A percentile compares a stretch with the other conserved stretches of the same genome.
Evolutionary conservation across 2,329 filamentous ascomycete species (phyloP).

Genomic region (Raffaelea deltoideospora): DNA sequence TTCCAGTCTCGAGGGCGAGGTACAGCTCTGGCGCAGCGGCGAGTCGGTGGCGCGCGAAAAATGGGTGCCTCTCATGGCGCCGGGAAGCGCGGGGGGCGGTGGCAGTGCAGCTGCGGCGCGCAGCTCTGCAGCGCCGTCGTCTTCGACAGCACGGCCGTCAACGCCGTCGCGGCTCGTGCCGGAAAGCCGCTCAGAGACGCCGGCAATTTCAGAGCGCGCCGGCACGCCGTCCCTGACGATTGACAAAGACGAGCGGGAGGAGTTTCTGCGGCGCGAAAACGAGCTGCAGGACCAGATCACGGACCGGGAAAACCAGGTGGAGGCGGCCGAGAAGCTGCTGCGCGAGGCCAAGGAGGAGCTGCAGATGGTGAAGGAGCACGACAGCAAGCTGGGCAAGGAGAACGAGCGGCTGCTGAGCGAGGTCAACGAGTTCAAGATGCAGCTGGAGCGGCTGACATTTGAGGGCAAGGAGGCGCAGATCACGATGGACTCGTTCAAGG

Average conservation of each 20-base stretch:
- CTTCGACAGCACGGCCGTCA: conserved; percentile 37
- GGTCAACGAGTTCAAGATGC: conserved; percentile 90
- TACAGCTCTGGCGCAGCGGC: conserved; percentile 75
- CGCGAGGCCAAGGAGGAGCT: conserved; percentile 79
- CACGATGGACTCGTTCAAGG: conserved; percentile 94
- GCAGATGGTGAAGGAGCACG: conserved; percentile 68
- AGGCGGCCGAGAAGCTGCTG: conserved; percentile 63
- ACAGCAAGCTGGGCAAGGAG: conserved; percentile 68
- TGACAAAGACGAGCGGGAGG: conserved; percentile 93
- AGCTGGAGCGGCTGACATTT: conserved; percentile 86
- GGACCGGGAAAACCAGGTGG: conserved; percentile 75
- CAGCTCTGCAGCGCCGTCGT: conserved; percentile 35
- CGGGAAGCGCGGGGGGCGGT: conserved; percentile 30
- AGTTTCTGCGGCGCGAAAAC: conserved; percentile 88
- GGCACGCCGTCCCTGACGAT: conserved; percentile 76
- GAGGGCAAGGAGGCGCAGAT: conserved; percentile 95
- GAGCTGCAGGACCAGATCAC: conserved; percentile 93
- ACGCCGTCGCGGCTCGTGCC: conserved; percentile 34
- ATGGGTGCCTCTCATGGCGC: conserved; percentile 58
- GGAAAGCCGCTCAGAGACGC: conserved; percentile 48
- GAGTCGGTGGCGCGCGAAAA: conserved; percentile 77
- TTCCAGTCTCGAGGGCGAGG: conserved; percentile 65
- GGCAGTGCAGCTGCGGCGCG: conserved; percentile 26
- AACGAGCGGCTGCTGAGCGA: conserved; percentile 79
- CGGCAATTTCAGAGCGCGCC: conserved; percentile 59